Evolutionary conservation across 75 land plant species (phyloP).

Genomic region (Sequoiadendron giganteum): DNA sequence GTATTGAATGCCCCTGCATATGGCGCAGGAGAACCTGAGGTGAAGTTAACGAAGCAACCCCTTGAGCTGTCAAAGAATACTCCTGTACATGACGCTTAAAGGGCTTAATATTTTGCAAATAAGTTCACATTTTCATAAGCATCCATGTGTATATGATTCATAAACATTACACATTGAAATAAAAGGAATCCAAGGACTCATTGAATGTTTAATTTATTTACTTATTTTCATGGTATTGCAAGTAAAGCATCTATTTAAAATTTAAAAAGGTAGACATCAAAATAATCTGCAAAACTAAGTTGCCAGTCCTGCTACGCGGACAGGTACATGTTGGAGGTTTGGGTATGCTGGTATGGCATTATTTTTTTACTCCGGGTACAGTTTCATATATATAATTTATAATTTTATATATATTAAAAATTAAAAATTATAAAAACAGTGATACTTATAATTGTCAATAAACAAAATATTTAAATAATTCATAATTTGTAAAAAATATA

Average conservation of each 20-base stretch:
- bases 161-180: background rate
- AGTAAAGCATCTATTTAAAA: background rate
- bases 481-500: too few relatives aligned
- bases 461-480: too few relatives aligned
- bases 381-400: too few relatives aligned
- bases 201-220: background rate
- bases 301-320: too few relatives aligned
- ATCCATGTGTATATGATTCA: background rate
- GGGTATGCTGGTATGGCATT: too few relatives aligned
- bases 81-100: slow-evolving; percentile 54
- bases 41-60: slow-evolving; percentile 51
- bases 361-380: too few relatives aligned
- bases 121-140: background rate
- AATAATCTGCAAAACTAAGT: background rate
- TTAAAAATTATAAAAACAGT: too few relatives aligned
- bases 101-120: background rate
- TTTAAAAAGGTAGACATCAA: background rate
- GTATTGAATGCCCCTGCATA: slow-evolving; percentile 84
- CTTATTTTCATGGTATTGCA: background rate
- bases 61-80: slow-evolving; percentile 54
- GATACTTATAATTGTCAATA: too few relatives aligned
- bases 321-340: too few relatives aligned
- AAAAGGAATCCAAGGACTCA: background rate
- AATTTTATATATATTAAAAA: too few relatives aligned
- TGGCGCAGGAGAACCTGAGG: slow-evolving; percentile 82